These are phyloP conservation scores for Tylopilus sp. DNA, from an alignment of 1,284 basidiomycete genomes.

Conservation along the genomic window DNA sequence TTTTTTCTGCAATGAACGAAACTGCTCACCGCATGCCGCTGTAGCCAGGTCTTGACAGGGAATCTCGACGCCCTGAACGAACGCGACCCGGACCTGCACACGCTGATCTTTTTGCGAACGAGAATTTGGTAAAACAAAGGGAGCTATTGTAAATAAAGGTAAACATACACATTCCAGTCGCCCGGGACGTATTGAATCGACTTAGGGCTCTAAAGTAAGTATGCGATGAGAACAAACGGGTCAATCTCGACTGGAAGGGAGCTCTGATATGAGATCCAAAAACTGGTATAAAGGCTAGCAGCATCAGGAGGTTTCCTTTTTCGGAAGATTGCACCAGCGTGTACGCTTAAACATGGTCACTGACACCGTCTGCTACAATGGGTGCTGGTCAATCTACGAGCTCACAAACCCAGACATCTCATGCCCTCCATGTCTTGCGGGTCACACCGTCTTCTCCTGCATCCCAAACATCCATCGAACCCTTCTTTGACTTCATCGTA, in stretches of 20 bases:
- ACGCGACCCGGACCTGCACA: constrained; percentile 21
- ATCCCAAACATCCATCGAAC: constrained; percentile 82
- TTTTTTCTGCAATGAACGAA: background rate
- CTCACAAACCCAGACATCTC: constrained; percentile 49
- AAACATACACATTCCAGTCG: constrained; percentile 15
- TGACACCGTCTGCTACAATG: constrained; percentile 43
- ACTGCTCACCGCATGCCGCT: constrained; percentile 51
- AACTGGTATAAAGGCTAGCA: no score
- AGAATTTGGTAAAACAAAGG: constrained; percentile 30
- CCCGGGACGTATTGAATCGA: no score
- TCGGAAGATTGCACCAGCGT: background rate
- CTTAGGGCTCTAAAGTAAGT: no score
- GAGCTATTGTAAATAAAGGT: constrained; percentile 23
- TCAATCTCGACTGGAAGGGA: no score
- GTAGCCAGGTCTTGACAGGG: constrained; percentile 23
- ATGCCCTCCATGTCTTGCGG: constrained; percentile 80
- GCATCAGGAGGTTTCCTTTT: constrained; percentile 15
- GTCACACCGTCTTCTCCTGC: constrained; percentile 87
- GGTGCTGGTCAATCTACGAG: constrained; percentile 69
- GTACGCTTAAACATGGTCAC: background rate
- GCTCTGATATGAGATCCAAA: background rate
- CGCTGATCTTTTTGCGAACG: constrained; percentile 7
- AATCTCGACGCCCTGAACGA: constrained; percentile 26
- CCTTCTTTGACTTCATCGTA: constrained; percentile 96
- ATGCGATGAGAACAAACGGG: no score